Evolutionary conservation across 495 filamentous ascomycete genomes (phyloP), one percentile per base, ranked within the genome.

Genomic region (Penicillium bialowiezense): DNA sequence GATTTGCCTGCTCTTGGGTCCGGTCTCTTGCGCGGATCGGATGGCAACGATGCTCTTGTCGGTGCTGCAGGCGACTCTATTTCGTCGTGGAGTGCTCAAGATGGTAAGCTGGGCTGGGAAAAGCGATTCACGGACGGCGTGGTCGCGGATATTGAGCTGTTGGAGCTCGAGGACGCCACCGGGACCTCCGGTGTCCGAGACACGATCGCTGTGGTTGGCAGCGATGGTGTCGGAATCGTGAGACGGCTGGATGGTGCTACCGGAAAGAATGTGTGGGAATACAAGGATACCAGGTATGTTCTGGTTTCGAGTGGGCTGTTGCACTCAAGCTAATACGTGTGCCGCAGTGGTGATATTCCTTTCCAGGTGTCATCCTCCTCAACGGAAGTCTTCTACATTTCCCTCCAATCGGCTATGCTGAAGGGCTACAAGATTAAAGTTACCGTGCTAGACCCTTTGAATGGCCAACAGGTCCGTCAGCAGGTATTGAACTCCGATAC

Each of bases 1-100:
- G 66, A 46, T 61, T 60, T 41, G 36, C 41, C 49, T 35, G 62
- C 71, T 28, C 66, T 59, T 24, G 54, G 41, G 29, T 48, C 64
- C 15, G 80, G 81, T 23, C 78, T 89, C 38, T 64, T 95, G 47
- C 78, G 88, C 48, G 82, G 87, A 3, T 83, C 79, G 8, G 87
- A 92, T 52, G 87, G 86, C 9, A 80, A 85, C 56, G 78, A 84
- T 60, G 84, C 83, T 42, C 69, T 97, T 4, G 77, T 89, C 5
- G 85, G 84, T 48, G 90, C 86, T 2, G 67, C 81, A 7, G 87
- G 84, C 7, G 72, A 74, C 18, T 75, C 76, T 14, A 77, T 97
- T 34, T 78, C 83, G 17, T 81, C 85, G n/a, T 97, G 91, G 90
- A 85, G 87, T 69, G 89, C 90, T 14, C 72, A 84, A 24, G 88